Base-by-base conservation (phyloP, 192 early-diverging fungal genomes). In the Phlyctochytrium planicorne region DNA sequence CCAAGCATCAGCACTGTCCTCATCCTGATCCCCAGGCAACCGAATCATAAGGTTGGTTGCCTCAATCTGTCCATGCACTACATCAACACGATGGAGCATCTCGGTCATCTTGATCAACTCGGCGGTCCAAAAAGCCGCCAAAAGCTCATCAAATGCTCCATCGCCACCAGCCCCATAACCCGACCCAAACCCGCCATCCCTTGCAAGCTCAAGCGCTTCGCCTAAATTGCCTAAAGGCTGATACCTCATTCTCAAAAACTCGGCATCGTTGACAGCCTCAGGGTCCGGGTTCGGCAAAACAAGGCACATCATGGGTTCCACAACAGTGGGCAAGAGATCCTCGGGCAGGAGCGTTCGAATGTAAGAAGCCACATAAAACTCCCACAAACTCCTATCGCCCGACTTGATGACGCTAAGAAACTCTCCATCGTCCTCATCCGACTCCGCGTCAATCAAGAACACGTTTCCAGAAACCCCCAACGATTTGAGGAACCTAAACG, bases 41-140 rank as follows among this genome's bases (percentile, higher is more conserved):
- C n/a, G n/a, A n/a, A n/a, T n/a, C 23, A 87, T 47, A 32, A 86
- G 29, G 53, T 80, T 87, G 52, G 85, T 78, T 17, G 69, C 34
- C 37, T 75, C 70, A 36, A 87, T 63, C 53, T 87, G 78, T 23
- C 74, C 30, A 60, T 87, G 85, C 6, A 87, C 65, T 35, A 87
- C 56, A 1, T 80, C 80, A 33, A 63, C 68, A 3, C 59, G 30
- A 69, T 86, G 84, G 16, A 86, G 59, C 1, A 50, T 71, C 31
- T 82, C 79, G 14, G 84, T 17, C 20, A 60, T 75, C 14, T 73
- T 30, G 0, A 86, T 35, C 20, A 87, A 30, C 65, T 84, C 76
- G 34, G 84, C 64, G 2, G 77, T 67, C 71, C 71, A 86, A 50
- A 86, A 86, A 32, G 68, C 65, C 2, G 74, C 82, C 14, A 86